These are phyloP conservation scores for Acacia melanoxylon DNA, from an alignment of 306 rosid genomes.

Conservation along the genomic window DNA sequence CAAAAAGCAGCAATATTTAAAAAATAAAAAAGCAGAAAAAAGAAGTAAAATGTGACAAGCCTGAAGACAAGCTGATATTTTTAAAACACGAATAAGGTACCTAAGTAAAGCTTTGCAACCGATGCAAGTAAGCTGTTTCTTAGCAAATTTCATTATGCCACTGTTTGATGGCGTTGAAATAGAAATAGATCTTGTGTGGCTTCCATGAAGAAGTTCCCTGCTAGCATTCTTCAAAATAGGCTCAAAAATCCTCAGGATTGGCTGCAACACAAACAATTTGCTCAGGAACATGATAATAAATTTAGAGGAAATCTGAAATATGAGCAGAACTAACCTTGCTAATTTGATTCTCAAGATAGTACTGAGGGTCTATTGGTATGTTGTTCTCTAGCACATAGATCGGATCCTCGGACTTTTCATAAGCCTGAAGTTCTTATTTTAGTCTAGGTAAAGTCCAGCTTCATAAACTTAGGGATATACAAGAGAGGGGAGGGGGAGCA, in stretches of 20 bases:
- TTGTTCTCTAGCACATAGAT: constrained; percentile 93
- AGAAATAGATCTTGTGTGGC: constrained; percentile 92
- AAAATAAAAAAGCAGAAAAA: not conserved
- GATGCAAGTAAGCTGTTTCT: constrained; percentile 83
- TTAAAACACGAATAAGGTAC: constrained; percentile 41
- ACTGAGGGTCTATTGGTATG: constrained; percentile 95
- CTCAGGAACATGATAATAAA: constrained; percentile 25
- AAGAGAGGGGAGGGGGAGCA: not conserved
- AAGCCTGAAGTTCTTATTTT: constrained; percentile 63
- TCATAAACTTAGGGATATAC: constrained; percentile 3
- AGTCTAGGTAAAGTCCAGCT: constrained; percentile 25
- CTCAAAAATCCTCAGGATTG: constrained; percentile 91
- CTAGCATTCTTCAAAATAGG: constrained; percentile 97
- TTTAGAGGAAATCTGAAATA: constrained; percentile 6
- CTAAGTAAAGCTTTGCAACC: constrained; percentile 94
- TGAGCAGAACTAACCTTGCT: constrained; percentile 67
- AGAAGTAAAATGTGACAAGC: constrained; percentile 19
- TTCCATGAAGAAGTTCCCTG: constrained; percentile 96
- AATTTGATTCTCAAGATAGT: constrained; percentile 97
- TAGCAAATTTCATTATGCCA: constrained; percentile 93
- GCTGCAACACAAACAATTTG: constrained; percentile 56
- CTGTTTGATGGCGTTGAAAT: constrained; percentile 89
- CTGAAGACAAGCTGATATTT: constrained; percentile 8
- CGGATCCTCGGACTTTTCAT: constrained; percentile 96
- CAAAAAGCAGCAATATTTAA: constrained; percentile 18